Evolutionary conservation across 2,329 filamentous ascomycete species (phyloP), one percentile per base, ranked within the genome.

Genomic region (Botrytis squamosa): DNA sequence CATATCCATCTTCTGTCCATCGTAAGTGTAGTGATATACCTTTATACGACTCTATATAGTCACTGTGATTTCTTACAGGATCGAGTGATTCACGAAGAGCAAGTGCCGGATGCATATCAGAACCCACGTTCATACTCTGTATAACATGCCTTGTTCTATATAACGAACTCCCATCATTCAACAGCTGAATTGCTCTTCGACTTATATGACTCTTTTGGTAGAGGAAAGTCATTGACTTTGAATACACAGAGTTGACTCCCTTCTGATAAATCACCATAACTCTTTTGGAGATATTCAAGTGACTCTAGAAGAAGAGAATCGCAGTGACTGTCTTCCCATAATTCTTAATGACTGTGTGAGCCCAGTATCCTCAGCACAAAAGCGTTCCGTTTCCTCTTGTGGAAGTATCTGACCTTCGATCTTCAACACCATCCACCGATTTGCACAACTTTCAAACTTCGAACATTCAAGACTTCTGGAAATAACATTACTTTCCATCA

Each of bases 391-490:
- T 60, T 18, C 20, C 33, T 60, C 29, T 22, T 60, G 9, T 33
- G 20, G 10, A 36, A 14, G 20, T 8, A 22, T 60, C 3, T 3
- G 2, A 20, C 0, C 10, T 25, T 36, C 3, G 14, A 29, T 29
- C n/a, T 55, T 29, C 9, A 14, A 60, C 4, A 7, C 33, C 0
- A 14, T 33, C 2, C 20, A 60, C 4, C 0, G 2, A 25, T 22
- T 10, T 4, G 18, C 33, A 36, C 1, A 12, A 18, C 6, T 12
- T 1, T 20, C 12, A 60, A 33, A 3, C 12, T 3, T 10, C 9
- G 2, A 36, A 22, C 6, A 12, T 60, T 22, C 20, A 14, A 18
- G n/a, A n/a, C 5, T 55, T 52, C 25, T 4, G 22, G 9, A 59
- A 59, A 10, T 36, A 22, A 22, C 3, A 20, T 9, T 33, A 33